These are phyloP conservation scores for Mucor racemosus DNA, from an alignment of 371 early-diverging fungal species.

Conservation along the genomic window DNA sequence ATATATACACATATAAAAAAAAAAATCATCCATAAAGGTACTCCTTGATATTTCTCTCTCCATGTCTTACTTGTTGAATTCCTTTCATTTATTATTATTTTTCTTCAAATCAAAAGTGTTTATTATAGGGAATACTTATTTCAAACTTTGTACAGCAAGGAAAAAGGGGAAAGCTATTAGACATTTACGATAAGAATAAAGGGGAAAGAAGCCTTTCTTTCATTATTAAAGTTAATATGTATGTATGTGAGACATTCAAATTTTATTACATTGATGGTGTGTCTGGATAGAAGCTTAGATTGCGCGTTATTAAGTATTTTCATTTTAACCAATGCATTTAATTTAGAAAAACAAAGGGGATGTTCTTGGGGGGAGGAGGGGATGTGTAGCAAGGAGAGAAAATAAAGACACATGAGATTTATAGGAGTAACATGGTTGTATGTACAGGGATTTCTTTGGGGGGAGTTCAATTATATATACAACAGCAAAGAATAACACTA, in stretches of 20 bases:
- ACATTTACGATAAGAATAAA: background rate
- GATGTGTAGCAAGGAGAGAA: no score
- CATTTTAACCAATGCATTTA: background rate
- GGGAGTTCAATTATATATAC: background rate
- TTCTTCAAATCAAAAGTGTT: no score
- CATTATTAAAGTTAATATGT: constrained; percentile 3
- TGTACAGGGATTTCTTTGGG: background rate
- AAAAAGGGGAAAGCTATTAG: background rate
- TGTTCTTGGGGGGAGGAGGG: background rate
- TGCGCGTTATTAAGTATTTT: constrained; percentile 3
- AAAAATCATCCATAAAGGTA: background rate
- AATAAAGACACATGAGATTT: background rate
- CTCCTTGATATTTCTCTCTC: no score
- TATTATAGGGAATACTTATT: background rate
- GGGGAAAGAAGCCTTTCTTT: background rate
- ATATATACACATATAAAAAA: background rate
- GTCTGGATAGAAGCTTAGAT: background rate
- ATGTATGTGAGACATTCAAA: constrained; percentile 5
- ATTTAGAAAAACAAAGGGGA: constrained; percentile 5
- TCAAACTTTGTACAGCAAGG: constrained; percentile 1
- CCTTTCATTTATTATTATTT: background rate
- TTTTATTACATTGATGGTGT: background rate
- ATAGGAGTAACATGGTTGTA: background rate
- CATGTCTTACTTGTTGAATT: background rate
- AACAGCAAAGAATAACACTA: background rate